Evolutionary conservation across 345 rosid species (phyloP).

Genomic region (Bretschneidera sinensis): DNA sequence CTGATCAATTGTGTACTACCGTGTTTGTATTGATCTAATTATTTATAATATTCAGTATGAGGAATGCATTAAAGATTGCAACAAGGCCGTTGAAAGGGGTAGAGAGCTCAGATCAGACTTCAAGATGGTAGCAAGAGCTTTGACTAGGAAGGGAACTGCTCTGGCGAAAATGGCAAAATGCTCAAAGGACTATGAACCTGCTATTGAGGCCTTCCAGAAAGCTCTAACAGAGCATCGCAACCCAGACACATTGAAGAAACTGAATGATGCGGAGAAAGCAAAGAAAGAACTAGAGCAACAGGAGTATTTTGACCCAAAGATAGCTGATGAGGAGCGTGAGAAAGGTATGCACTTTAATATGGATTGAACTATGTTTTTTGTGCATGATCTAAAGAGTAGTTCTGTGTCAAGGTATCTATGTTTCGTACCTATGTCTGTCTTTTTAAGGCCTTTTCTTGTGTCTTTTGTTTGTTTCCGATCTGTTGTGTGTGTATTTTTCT

Average conservation of each 20-base stretch:
- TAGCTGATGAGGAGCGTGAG: conserved; percentile 95
- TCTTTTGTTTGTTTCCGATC: no score
- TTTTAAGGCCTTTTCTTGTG: no score
- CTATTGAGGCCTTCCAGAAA: conserved; percentile 93
- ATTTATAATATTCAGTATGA: conserved; percentile 42
- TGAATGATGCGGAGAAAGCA: conserved; percentile 84
- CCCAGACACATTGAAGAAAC: conserved; percentile 91
- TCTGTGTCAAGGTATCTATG: no score
- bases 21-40: not conserved
- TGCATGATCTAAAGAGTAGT: no score
- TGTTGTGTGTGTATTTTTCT: no score
- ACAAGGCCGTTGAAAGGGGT: conserved; percentile 95
- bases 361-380: no score
- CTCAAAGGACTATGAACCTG: conserved; percentile 83
- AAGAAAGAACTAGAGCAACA: conserved; percentile 94
- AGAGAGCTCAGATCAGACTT: conserved; percentile 94
- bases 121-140: conserved; percentile 95
- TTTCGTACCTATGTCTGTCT: no score
- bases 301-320: conserved; percentile 79
- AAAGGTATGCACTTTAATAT: conserved; percentile 49
- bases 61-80: conserved; percentile 90
- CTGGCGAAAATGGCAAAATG: conserved; percentile 69
- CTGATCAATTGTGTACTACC: no score
- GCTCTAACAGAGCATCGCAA: conserved; percentile 99
- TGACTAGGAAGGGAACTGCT: conserved; percentile 96